Conservation (phyloP, 179 eudicot species). For the Actinidia arguta region DNA sequence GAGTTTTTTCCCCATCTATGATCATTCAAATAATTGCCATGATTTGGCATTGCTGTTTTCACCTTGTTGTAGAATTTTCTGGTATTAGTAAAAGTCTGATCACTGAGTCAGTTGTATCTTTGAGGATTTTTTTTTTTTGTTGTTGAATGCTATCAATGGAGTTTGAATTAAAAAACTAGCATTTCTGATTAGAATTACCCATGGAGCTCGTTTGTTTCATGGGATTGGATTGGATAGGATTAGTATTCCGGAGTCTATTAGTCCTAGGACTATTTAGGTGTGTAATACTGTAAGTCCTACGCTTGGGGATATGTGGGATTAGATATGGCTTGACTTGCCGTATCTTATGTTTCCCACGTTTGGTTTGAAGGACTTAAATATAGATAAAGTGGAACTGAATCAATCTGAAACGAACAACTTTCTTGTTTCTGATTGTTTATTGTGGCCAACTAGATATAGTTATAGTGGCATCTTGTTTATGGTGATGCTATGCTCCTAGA, state of each 20-base stretch:
- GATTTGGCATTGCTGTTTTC: neutral
- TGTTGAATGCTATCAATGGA: neutral
- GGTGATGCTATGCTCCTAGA: neutral
- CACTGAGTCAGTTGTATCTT: neutral
- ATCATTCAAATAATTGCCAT: neutral
- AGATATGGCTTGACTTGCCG: too few species aligned
- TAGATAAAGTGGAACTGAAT: too few species aligned
- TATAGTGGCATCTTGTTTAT: neutral
- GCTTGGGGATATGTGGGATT: too few species aligned
- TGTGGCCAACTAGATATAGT: neutral
- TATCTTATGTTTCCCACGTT: too few species aligned
- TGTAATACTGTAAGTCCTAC: too few species aligned
- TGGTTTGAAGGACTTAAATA: too few species aligned
- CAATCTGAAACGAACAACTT: too few species aligned
- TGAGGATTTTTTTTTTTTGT: too few species aligned
- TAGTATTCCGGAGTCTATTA: too few species aligned
- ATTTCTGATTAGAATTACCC: neutral
- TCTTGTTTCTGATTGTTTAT: neutral
- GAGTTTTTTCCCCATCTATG: neutral
- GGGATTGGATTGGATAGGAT: too few species aligned
- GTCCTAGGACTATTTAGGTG: too few species aligned
- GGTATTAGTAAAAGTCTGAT: neutral
- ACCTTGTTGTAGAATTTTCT: neutral
- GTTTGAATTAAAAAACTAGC: neutral
- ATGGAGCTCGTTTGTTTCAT: too few species aligned